Conservation (phyloP, 2,329 filamentous ascomycete genomes). For the Celoporthe dispersa region DNA sequence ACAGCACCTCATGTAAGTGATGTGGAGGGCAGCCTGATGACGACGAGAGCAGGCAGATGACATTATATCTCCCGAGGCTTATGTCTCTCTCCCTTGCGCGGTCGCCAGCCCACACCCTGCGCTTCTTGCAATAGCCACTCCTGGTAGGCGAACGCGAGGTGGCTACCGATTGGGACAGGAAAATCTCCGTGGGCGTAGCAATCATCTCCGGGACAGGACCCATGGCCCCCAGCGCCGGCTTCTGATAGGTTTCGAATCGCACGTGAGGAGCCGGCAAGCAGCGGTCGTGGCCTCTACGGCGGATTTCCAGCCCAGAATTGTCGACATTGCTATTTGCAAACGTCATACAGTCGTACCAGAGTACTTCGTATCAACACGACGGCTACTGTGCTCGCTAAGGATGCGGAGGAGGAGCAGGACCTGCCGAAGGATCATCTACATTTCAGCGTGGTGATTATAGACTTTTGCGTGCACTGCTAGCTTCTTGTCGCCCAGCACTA, state of each 20-base stretch:
- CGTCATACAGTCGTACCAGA: neutral
- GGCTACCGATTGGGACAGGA: constrained; percentile 19
- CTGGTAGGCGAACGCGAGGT: constrained; percentile 14
- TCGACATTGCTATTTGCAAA: neutral
- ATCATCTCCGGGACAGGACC: constrained; percentile 28
- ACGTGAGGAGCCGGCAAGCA: constrained; percentile 10
- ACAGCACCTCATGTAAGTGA: neutral
- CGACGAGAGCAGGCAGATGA: neutral
- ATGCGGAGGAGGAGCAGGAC: neutral
- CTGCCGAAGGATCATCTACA: neutral
- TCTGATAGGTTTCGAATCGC: constrained; percentile 7
- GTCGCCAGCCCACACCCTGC: constrained; percentile 6
- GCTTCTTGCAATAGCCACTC: constrained; percentile 9
- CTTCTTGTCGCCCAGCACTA: neutral
- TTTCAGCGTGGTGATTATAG: neutral
- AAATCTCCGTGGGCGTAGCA: constrained; percentile 26
- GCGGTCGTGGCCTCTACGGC: constrained; percentile 10
- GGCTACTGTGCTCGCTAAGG: neutral
- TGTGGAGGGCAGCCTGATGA: neutral
- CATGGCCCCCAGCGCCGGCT: constrained; percentile 10
- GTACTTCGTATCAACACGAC: neutral
- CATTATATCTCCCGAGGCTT: neutral
- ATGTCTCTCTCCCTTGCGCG: constrained; percentile 1
- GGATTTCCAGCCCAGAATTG: neutral
- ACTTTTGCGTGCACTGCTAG: neutral